Base-by-base conservation (phyloP, 352 stramenopile species). In the Thalassiosira ordinaria region DNA sequence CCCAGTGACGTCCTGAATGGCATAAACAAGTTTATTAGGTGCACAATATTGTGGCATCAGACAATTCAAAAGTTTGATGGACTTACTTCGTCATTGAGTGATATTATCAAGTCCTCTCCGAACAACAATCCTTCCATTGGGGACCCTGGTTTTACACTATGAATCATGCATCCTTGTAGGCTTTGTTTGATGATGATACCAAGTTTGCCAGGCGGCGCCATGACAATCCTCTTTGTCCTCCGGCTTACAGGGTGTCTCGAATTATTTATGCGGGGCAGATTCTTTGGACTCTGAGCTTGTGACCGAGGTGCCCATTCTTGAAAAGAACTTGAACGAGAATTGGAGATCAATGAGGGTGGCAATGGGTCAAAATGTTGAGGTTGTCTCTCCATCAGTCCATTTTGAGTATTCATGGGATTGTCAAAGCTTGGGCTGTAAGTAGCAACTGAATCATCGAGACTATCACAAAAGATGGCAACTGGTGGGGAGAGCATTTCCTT, bases 161-260 rank as follows among this genome's bases (percentile, higher is more conserved):
- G 71, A 11, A 93, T 76, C 1, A 88, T 75, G 20, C 81, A 77
- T 64, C 84, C 81, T 53, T 84, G 47, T 22, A 84, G 31, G 9
- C 77, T 80, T 13, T 74, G 82, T 60, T 91, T 85, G 74, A 91
- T 84, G 7, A 90, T 75, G 73, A 93, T 80, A 1, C 88, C 88
- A 16, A 91, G 62, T 61, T 90, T 92, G 26, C 88, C 88, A 7
- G 80, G 37, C 18, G 88, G 86, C 60, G 86, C 88, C 29, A 82
- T 56, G 8, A 85, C 52, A 51, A 77, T 46, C 18, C 56, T 24
- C 13, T 47, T 68, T 60, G 37, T 52, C 14, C 22, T 59, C 37
- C 37, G 22, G 31, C 20, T 18, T 44, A 5, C 18, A 18, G 6
- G 24, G 18, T 8, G 41, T 49, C 0, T 37, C 29, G 44, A 44